Percentiles rank a stretch among this genome's conserved stretches.
Conservation (phyloP, 2,329 filamentous ascomycete genomes). For the Chaetoscypha palmicola region DNA sequence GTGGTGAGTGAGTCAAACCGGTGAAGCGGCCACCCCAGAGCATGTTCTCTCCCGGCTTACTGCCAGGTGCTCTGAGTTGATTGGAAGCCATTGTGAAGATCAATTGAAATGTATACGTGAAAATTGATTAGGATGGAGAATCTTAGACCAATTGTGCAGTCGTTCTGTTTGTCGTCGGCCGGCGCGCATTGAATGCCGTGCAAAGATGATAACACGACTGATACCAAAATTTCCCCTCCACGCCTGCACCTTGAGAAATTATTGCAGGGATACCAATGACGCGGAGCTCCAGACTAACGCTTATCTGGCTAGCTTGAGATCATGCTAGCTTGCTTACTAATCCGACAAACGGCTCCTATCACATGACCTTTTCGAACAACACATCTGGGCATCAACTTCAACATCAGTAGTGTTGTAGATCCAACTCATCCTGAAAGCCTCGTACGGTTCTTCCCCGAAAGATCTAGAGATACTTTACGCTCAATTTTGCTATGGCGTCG, state of each 20-base stretch:
- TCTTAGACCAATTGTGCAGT: no score
- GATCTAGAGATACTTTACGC: no score
- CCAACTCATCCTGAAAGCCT: no score
- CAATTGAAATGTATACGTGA: constrained; percentile 5
- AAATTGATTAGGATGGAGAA: background rate
- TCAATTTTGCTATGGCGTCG: constrained; percentile 31
- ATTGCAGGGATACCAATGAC: constrained; percentile 8
- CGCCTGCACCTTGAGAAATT: constrained; percentile 4
- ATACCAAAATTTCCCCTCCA: constrained; percentile 12
- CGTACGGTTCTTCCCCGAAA: no score
- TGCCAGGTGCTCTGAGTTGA: constrained; percentile 23
- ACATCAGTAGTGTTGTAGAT: no score
- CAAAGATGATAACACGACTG: constrained; percentile 3
- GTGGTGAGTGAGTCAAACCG: constrained; percentile 34
- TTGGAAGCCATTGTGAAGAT: constrained; percentile 22
- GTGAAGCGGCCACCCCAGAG: constrained; percentile 58
- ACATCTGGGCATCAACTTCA: background rate
- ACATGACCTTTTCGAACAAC: background rate
- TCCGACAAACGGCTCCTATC: no score
- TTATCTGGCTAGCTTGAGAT: no score
- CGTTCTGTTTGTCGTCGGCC: no score
- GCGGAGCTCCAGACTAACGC: background rate
- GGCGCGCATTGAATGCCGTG: background rate
- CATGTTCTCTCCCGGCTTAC: constrained; percentile 36
- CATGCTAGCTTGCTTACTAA: no score